Evolutionary conservation across 2,329 filamentous ascomycete genomes (phyloP).

Genomic region (Pyrenochaeta sp.): DNA sequence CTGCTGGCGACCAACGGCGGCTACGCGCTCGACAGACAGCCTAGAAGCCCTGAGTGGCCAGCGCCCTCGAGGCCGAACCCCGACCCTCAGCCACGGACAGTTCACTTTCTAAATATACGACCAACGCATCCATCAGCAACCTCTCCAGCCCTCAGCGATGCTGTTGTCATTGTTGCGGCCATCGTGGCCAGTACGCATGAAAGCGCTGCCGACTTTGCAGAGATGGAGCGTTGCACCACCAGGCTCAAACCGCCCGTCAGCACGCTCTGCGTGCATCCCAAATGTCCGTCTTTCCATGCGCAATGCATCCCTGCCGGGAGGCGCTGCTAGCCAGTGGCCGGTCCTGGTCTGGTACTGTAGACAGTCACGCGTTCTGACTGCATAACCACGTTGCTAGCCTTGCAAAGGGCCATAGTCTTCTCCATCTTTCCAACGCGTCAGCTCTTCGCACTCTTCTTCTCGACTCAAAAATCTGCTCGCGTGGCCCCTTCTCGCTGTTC

Average conservation of each 20-base stretch:
- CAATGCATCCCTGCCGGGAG: constrained; percentile 24
- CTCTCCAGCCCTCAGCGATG: constrained; percentile 1
- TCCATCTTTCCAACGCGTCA: constrained; percentile 1
- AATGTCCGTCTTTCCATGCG: constrained; percentile 26
- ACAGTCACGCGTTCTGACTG: constrained; percentile 2
- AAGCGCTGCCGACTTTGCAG: constrained; percentile 4
- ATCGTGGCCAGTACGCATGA: constrained; percentile 11
- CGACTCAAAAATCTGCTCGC: constrained; percentile 5
- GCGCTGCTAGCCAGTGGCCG: constrained; percentile 6
- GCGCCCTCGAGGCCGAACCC: constrained; percentile 10
- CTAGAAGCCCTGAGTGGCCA: constrained; percentile 23
- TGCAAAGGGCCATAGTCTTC: neutral
- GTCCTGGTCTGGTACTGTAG: constrained; percentile 15
- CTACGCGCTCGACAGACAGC: constrained; percentile 22
- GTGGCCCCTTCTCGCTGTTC: constrained; percentile 6
- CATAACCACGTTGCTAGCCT: constrained; percentile 8
- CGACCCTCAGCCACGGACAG: constrained; percentile 29
- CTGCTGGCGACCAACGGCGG: constrained; percentile 30
- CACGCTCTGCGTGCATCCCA: constrained; percentile 15
- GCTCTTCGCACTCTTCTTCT: constrained; percentile 16
- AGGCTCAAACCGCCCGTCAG: constrained; percentile 12
- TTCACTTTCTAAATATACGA: constrained; percentile 31
- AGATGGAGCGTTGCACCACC: constrained; percentile 18
- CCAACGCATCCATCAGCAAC: constrained; percentile 12
- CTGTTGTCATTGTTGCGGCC: constrained; percentile 1